Base-by-base conservation (phyloP, 192 early-diverging fungal species). In the Oehlia diaphana region DNA sequence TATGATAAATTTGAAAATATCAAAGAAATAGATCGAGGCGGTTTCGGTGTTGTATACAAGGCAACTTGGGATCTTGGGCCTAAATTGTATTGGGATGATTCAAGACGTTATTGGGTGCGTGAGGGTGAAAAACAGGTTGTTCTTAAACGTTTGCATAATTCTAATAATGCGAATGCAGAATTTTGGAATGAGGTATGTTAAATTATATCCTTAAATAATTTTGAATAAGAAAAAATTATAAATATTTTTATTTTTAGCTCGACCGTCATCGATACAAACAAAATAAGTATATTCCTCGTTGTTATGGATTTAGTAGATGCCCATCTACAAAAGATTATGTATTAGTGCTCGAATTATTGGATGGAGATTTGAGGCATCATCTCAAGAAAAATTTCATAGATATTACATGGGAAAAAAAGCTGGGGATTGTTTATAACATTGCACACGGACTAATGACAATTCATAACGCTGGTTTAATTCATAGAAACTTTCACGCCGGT, bases 51-150 rank as follows among this genome's bases (percentile, higher is more conserved):
- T 39, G 74, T 76, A n/a, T 76, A 63, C 58, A 76, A 47, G 9
- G 74, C 74, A 3, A 63, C 23, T 23, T 76, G 74, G 74, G 58
- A 76, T 10, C 62, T 63, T 16, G 74, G 74, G 14, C 74, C 74
- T 21, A 76, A 76, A 47, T 42, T 76, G 37, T 76, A 63, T 63
- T 76, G 74, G 74, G 71, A 72, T 50, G 71, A 72, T 72, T 23
- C 13, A 8, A 50, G 10, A 50, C 13, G 19, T 28, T 8, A 13
- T 28, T 72, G 71, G 71, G 44, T 72, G 4, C 71, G 71, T n/a
- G 71, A 72, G 16, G 44, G 71, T 16, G 71, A 72, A 72, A 72
- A 72, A 53, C 19, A 47, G 3, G 19, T 72, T 5, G 71, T 47
- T 14, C 71, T 72, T 31, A 72, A 72, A 72, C 31, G 71, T 21